Evolutionary conservation across 2,329 filamentous ascomycete genomes (phyloP).

Genomic region (Monilinia aucupariae): DNA sequence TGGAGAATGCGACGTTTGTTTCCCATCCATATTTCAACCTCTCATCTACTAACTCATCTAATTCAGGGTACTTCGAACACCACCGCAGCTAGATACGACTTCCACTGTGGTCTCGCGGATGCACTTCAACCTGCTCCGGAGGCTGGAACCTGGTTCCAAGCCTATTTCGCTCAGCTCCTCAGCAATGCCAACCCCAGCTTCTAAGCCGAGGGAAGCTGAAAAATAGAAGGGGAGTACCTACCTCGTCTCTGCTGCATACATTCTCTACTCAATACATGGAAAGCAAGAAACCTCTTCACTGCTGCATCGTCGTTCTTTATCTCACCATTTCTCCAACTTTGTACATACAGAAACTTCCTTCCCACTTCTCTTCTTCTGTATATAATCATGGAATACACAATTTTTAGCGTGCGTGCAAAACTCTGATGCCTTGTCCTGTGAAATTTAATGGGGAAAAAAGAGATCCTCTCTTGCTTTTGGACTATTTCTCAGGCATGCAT

Average conservation of each 20-base stretch:
- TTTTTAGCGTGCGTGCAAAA: not conserved
- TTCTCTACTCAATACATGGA: not conserved
- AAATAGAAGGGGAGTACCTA: not conserved
- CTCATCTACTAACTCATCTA: not conserved
- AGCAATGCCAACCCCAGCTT: slow-evolving; percentile 52
- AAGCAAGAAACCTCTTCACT: not conserved
- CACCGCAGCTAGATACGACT: slow-evolving; percentile 44
- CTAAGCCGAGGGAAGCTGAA: slow-evolving; percentile 21
- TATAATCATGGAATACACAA: not conserved
- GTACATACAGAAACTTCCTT: slow-evolving; percentile 11
- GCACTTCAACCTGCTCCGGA: slow-evolving; percentile 61
- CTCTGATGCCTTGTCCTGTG: not conserved
- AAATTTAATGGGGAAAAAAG: not conserved
- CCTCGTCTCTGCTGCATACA: not conserved
- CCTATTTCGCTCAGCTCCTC: slow-evolving; percentile 53
- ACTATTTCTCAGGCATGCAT: too few species aligned
- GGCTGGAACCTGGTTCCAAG: slow-evolving; percentile 59
- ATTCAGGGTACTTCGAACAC: slow-evolving; percentile 38
- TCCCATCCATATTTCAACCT: too few species aligned
- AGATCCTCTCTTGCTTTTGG: not conserved
- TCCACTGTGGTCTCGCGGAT: slow-evolving; percentile 45
- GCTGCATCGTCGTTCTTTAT: not conserved
- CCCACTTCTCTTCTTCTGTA: slow-evolving; percentile 11
- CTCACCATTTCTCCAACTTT: not conserved
- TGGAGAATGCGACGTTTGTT: slow-evolving; percentile 40